Conservation (phyloP, 2,329 filamentous ascomycete species). For the Epichloe sp. region DNA sequence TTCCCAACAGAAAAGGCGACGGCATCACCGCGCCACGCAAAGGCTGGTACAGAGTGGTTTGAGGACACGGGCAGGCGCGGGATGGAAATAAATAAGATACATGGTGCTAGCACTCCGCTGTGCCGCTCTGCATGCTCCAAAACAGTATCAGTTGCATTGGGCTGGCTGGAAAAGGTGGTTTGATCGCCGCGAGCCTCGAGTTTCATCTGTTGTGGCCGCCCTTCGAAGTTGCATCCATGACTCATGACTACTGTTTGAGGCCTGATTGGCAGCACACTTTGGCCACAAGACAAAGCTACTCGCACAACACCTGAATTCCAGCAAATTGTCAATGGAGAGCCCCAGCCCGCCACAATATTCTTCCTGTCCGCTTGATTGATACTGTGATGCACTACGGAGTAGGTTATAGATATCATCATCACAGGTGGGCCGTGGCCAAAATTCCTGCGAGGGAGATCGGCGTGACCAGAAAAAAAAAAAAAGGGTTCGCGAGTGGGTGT, state of each 20-base stretch:
- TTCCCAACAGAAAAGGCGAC: conserved; percentile 22
- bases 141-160: too few species aligned
- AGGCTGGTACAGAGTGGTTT: too few species aligned
- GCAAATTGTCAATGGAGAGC: not conserved
- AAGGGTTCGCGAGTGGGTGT: not conserved
- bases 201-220: not conserved
- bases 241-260: not conserved
- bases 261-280: not conserved
- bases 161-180: not conserved
- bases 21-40: not conserved
- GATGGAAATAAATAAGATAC: too few species aligned
- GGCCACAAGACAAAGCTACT: not conserved
- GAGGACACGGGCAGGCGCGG: too few species aligned
- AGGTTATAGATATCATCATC: not conserved
- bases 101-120: too few species aligned
- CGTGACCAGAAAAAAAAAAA: not conserved
- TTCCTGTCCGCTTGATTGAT: not conserved
- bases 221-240: too few species aligned
- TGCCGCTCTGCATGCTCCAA: too few species aligned
- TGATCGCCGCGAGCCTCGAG: not conserved
- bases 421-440: not conserved
- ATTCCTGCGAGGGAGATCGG: too few species aligned
- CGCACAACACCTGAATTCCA: not conserved
- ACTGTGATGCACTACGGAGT: not conserved
- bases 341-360: not conserved